These are phyloP conservation scores for Puya raimondii DNA, from an alignment of 176 grass and related monocot species.

Conservation along the genomic window DNA sequence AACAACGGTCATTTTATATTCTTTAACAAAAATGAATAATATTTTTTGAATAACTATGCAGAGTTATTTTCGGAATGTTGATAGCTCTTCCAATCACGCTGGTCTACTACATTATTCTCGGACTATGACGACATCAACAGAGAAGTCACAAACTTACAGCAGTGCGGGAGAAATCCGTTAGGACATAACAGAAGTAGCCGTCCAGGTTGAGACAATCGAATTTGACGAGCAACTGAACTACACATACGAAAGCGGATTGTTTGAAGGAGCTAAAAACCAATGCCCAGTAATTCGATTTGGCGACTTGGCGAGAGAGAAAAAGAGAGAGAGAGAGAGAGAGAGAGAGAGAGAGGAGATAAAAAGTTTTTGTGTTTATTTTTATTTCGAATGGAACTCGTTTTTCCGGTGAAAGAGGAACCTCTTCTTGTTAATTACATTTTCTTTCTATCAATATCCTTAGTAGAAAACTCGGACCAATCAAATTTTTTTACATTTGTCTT, in stretches of 20 bases:
- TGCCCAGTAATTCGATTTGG: conserved; percentile 10
- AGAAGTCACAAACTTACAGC: conserved; percentile 2
- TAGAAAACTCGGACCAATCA: no score
- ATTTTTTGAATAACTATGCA: conserved; percentile 15
- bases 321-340: background rate
- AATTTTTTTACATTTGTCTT: no score
- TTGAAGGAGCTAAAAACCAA: conserved; percentile 8
- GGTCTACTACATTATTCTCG: conserved; percentile 68
- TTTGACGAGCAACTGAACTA: background rate
- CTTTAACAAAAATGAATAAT: background rate
- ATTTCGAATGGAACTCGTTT: background rate
- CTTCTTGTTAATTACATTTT: no score
- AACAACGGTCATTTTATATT: no score
- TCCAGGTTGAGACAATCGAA: conserved; percentile 2
- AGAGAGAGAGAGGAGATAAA: background rate
- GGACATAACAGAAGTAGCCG: background rate
- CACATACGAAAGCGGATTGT: conserved; percentile 1
- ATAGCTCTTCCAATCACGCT: conserved; percentile 79
- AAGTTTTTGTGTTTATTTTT: background rate
- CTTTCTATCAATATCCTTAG: no score
- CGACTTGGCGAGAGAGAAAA: background rate
- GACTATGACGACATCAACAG: conserved; percentile 29
- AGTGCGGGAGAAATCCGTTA: background rate
- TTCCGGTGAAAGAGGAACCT: background rate
- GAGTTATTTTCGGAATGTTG: conserved; percentile 95